Evolutionary conservation across 2,329 filamentous ascomycete species (phyloP), one percentile per base, ranked within the genome.

Genomic region (Akanthomyces lecanii): DNA sequence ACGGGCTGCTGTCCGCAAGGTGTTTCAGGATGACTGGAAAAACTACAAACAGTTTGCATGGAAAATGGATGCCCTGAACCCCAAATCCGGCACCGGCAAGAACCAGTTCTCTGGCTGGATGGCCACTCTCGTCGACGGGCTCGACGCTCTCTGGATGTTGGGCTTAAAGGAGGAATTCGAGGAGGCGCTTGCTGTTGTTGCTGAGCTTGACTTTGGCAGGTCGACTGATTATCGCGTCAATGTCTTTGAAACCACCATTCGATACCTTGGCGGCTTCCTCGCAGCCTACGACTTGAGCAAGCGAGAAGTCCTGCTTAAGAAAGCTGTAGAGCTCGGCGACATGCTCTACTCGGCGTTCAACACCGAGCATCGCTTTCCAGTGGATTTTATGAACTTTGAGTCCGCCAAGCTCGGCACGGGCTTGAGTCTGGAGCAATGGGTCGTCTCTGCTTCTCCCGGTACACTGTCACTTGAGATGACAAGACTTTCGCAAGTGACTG

Each of bases 81-180:
- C 87, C 4, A 68, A 89, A 11, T 79, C 79, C 18, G 85, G 80
- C 12, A 69, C 72, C 2, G 76, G 73, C 55, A 79, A 80, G 51
- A 81, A 88, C 67, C 81, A 83, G 40, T 89, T 88, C 73, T 85
- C 84, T 16, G 87, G 87, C 28, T 89, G 86, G 86, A 85, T 83
- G 7, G 86, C 86, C 5, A 89, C 86, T 6, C 75, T 89, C 63
- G 85, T 89, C n/a, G 87, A 89, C 70, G 77, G 84, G 3, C 77
- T 89, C 59, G 89, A 91, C 70, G 86, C 85, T n/a, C 77, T 91
- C 16, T 90, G 88, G 87, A 88, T 91, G 66, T 86, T 91, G 83
- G 88, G 82, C 4, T 67, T 90, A 70, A 81, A 81, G 65, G 77
- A 83, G 0, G 88, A 91, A 63, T 91, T 91, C 69, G 79, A 84